Conservation (phyloP, 2,329 filamentous ascomycete species). For the Nemania abortiva region DNA sequence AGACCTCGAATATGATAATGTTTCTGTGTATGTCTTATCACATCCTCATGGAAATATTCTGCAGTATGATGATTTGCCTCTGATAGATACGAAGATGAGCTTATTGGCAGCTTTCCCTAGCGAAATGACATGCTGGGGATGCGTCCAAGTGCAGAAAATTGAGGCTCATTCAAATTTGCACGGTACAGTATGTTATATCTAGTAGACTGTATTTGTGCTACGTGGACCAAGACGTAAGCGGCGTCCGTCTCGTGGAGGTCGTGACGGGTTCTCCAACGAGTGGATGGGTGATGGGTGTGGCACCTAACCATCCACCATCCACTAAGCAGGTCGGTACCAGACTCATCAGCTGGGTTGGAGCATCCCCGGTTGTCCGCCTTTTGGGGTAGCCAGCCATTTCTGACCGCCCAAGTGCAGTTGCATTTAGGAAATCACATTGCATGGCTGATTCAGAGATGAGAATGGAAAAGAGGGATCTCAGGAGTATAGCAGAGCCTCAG, state of each 20-base stretch:
- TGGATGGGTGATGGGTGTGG: conserved; percentile 10
- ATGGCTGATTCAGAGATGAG: neutral
- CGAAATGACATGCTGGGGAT: neutral
- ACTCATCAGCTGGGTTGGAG: conserved; percentile 12
- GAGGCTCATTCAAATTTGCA: conserved; percentile 18
- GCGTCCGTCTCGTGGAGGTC: neutral
- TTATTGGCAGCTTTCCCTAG: neutral
- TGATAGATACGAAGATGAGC: neutral
- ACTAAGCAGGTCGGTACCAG: conserved; percentile 15
- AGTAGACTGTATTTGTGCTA: conserved; percentile 4
- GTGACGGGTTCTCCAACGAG: conserved; percentile 15
- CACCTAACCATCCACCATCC: conserved; percentile 12
- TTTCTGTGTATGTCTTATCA: neutral
- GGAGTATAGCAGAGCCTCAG: conserved; percentile 36
- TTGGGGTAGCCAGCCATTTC: conserved; percentile 36
- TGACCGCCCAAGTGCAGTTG: conserved; percentile 34
- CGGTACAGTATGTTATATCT: neutral
- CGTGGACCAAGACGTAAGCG: conserved; percentile 5
- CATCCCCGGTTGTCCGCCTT: conserved; percentile 24
- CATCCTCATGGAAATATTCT: neutral
- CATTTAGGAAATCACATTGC: conserved; percentile 26
- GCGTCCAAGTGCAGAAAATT: neutral
- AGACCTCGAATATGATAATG: neutral
- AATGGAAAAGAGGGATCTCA: conserved; percentile 3
- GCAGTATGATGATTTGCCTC: neutral